Conservation (phyloP, 1,284 basidiomycete species). For the Fistulina hepatica region DNA sequence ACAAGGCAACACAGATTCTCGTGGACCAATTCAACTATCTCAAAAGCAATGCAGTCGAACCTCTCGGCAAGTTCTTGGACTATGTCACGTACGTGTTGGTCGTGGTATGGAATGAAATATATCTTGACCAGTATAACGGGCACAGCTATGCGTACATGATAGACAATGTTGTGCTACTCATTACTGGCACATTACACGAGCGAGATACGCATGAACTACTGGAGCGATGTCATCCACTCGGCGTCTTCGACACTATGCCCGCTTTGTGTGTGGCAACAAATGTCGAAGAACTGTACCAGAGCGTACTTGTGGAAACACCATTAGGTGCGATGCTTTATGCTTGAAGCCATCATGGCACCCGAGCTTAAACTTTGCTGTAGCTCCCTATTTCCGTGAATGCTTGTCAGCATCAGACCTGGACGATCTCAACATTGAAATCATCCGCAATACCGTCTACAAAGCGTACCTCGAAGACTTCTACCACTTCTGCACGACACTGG, state of each 20-base stretch:
- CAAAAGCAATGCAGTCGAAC: conserved; percentile 83
- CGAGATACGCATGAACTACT: conserved; percentile 95
- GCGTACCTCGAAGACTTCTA: conserved; percentile 98
- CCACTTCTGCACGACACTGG: conserved; percentile 70
- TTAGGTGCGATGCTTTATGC: conserved; percentile 50
- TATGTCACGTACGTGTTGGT: conserved; percentile 81
- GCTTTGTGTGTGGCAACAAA: conserved; percentile 98
- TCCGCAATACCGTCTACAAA: conserved; percentile 99
- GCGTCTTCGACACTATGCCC: conserved; percentile 97
- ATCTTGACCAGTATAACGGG: conserved; percentile 7
- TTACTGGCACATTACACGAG: conserved; percentile 96
- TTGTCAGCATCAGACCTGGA: conserved; percentile 93
- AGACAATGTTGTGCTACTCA: conserved; percentile 96
- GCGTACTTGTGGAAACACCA: conserved; percentile 95
- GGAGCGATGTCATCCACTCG: conserved; percentile 94
- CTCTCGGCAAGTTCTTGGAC: conserved; percentile 89
- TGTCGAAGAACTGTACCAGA: conserved; percentile 97
- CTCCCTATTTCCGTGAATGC: conserved; percentile 96
- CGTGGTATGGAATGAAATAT: neutral
- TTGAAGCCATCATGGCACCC: conserved; percentile 5
- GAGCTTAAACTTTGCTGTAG: conserved; percentile 30
- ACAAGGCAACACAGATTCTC: conserved; percentile 90
- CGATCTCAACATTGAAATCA: conserved; percentile 99
- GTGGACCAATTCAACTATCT: conserved; percentile 98
- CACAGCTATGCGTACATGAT: conserved; percentile 97